phyloP scores from a whole-genome alignment of 148 eudicot genomes.

The Vaccinium macrocarpon region DNA sequence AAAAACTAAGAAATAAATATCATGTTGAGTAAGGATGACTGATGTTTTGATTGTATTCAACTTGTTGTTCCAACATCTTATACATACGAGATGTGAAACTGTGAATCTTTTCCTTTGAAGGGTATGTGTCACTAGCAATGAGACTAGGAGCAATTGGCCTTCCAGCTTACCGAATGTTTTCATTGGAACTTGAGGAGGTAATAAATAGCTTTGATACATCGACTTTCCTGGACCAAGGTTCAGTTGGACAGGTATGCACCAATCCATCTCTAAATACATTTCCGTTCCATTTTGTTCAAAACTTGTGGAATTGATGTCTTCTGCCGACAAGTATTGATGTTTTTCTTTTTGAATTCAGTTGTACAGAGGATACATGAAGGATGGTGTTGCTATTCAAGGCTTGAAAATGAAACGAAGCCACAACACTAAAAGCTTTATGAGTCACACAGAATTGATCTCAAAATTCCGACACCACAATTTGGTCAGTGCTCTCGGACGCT shows the following conservation, averaged over 20 bases:
- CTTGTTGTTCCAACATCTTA: neutral
- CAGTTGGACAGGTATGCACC: slow-evolving; percentile 72
- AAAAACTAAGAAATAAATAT: neutral
- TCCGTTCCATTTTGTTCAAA: neutral
- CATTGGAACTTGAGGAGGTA: slow-evolving; percentile 81
- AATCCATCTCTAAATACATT: neutral
- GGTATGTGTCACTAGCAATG: slow-evolving; percentile 74
- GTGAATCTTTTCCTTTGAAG: slow-evolving; percentile 29
- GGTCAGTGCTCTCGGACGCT: slow-evolving; percentile 87
- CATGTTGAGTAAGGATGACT: neutral
- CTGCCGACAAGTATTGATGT: neutral
- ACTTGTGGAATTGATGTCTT: neutral
- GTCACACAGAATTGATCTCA: slow-evolving; percentile 66
- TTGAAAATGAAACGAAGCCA: slow-evolving; percentile 59
- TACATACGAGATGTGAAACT: neutral
- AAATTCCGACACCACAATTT: slow-evolving; percentile 82
- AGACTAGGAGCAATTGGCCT: slow-evolving; percentile 78
- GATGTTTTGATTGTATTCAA: neutral
- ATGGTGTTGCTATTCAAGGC: slow-evolving; percentile 77
- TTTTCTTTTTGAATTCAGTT: slow-evolving; percentile 38
- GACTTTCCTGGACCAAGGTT: slow-evolving; percentile 75
- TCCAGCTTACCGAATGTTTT: slow-evolving; percentile 70
- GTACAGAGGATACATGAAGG: slow-evolving; percentile 73
- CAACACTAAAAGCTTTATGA: slow-evolving; percentile 54
- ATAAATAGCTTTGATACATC: slow-evolving; percentile 70